Evolutionary conservation across 169 alveolate species (phyloP).

Genomic region (Plasmodium fragile): DNA sequence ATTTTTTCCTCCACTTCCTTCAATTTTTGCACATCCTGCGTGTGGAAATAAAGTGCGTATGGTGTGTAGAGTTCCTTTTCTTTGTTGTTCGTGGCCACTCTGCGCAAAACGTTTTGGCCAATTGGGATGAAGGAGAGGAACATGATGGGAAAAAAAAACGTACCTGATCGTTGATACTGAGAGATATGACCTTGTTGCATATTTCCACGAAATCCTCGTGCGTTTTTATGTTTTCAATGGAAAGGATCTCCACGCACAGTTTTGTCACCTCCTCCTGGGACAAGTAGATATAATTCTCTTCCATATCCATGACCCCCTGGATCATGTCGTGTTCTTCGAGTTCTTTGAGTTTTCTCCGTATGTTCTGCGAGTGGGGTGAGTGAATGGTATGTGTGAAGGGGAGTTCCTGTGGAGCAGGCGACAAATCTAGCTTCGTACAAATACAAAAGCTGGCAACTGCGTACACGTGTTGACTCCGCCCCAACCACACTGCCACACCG

Average conservation of each 20-base stretch:
- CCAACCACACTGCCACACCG: not conserved
- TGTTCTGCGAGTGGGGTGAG: constrained; percentile 14
- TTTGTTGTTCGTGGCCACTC: not conserved
- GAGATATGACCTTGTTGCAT: constrained; percentile 59
- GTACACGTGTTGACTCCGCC: not conserved
- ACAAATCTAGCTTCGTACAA: not conserved
- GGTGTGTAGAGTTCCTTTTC: not conserved
- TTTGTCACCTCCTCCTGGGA: constrained; percentile 68
- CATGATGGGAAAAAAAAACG: not conserved
- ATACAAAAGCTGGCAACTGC: too few relatives aligned
- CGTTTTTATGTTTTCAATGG: constrained; percentile 49
- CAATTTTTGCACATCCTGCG: constrained; percentile 63
- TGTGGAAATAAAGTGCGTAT: not conserved
- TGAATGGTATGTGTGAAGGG: not conserved
- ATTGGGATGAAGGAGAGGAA: not conserved
- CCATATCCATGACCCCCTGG: constrained; percentile 62
- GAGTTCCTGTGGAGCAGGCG: not conserved
- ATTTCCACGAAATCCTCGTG: constrained; percentile 66
- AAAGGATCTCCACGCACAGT: constrained; percentile 47
- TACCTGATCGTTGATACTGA: constrained; percentile 59
- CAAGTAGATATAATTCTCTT: constrained; percentile 67
- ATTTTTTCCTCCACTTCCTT: constrained; percentile 74
- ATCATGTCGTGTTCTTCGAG: constrained; percentile 70
- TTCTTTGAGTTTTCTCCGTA: constrained; percentile 44
- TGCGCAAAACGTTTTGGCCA: not conserved